phyloP scores from a whole-genome alignment of 306 rosid species.

The Cucurbita pepo region DNA sequence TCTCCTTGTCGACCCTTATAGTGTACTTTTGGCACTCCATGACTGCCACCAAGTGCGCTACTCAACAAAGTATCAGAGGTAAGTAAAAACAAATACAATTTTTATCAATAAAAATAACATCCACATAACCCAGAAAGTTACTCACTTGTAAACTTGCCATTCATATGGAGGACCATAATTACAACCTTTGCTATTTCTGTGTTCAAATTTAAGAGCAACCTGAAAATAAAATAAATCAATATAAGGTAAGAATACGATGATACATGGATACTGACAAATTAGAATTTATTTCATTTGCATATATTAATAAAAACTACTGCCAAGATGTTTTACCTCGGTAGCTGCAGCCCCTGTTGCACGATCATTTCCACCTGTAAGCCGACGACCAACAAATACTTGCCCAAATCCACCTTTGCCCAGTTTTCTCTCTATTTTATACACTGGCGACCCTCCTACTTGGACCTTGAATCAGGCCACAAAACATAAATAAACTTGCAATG shows the following conservation, averaged over 20 bases:
- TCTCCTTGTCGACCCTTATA: slow-evolving; percentile 82
- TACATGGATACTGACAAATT: neutral
- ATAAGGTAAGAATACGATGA: neutral
- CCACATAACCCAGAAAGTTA: neutral
- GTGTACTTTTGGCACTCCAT: slow-evolving; percentile 90
- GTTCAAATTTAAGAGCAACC: slow-evolving; percentile 96
- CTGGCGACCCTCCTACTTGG: slow-evolving; percentile 84
- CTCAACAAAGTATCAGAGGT: slow-evolving; percentile 6
- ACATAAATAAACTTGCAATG: neutral
- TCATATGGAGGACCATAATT: slow-evolving; percentile 87
- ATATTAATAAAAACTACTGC: neutral
- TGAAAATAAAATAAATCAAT: slow-evolving; percentile 19
- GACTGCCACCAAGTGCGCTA: slow-evolving; percentile 94
- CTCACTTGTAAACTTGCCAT: slow-evolving; percentile 99
- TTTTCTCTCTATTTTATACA: slow-evolving; percentile 64
- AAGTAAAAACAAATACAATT: neutral
- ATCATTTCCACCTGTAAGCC: slow-evolving; percentile 64
- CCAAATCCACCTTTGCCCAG: slow-evolving; percentile 93
- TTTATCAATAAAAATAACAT: neutral
- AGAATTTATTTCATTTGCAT: neutral
- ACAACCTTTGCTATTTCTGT: slow-evolving; percentile 93
- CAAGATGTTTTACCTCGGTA: slow-evolving; percentile 34
- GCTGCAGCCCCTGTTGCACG: slow-evolving; percentile 60
- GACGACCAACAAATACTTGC: slow-evolving; percentile 85
- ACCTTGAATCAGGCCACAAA: slow-evolving; percentile 27